These are phyloP conservation scores for Williopsis jadinii DNA, from an alignment of 1,139 yeast genomes.

Conservation along the genomic window DNA sequence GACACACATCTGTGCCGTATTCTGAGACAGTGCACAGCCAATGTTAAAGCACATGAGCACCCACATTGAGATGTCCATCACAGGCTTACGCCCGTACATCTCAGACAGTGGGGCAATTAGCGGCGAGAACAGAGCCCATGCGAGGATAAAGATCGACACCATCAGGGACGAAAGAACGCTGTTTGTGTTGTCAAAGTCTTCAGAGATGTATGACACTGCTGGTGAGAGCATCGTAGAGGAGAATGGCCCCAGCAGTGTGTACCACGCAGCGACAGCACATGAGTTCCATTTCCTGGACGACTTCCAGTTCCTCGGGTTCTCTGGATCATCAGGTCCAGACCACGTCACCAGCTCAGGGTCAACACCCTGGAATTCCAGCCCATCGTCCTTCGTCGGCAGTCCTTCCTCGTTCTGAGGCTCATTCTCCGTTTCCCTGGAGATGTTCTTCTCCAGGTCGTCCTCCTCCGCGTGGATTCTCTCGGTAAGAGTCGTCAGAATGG, in stretches of 20 bases:
- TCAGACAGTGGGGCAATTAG: conserved; percentile 57
- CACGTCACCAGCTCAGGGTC: conserved; percentile 64
- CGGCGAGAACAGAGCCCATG: conserved; percentile 60
- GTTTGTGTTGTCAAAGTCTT: conserved; percentile 33
- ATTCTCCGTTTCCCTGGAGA: conserved; percentile 5
- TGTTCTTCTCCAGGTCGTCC: conserved; percentile 8
- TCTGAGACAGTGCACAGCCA: conserved; percentile 50
- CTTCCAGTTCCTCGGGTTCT: conserved; percentile 57
- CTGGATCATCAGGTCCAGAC: conserved; percentile 57
- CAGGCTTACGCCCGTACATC: conserved; percentile 48
- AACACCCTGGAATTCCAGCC: conserved; percentile 40
- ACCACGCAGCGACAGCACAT: conserved; percentile 42
- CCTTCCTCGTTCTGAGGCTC: conserved; percentile 20
- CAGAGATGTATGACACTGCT: conserved; percentile 41
- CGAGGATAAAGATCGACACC: conserved; percentile 52
- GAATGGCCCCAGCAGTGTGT: conserved; percentile 51
- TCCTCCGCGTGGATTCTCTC: conserved; percentile 18
- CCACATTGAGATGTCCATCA: conserved; percentile 44
- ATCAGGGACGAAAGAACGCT: conserved; percentile 37
- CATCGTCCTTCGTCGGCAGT: conserved; percentile 39
- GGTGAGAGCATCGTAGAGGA: conserved; percentile 56
- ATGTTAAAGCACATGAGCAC: conserved; percentile 45
- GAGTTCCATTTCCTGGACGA: conserved; percentile 33
- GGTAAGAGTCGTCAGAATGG: conserved; percentile 34
- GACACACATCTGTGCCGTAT: conserved; percentile 47